Base-by-base conservation (phyloP, 2,329 filamentous ascomycete species). In the Colletotrichum sp. region DNA sequence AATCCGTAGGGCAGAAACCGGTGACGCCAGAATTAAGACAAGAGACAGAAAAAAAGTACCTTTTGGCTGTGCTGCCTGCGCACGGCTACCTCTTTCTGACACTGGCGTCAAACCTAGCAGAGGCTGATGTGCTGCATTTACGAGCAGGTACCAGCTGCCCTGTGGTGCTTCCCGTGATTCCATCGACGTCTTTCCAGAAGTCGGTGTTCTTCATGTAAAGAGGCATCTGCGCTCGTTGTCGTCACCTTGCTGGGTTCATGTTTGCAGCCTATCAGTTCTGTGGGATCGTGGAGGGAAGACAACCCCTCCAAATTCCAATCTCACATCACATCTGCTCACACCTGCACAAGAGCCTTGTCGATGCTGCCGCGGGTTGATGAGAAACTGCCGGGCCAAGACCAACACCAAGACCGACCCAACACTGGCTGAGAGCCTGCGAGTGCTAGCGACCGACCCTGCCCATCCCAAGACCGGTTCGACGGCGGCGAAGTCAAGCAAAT, bases 11-110 rank as follows among this genome's bases (percentile, higher is more conserved):
- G 60, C 68, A 71, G 62, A 60, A 16, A 36, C 52, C 32, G 22
- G 55, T 68, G 70, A 73, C 70, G 70, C 55, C 68, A 73, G 59
- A 62, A 44, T 16, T 6, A n/a, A 30, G 63, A 52, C 24, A 48
- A 32, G 26, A 62, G 26, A 60, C 22, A 72, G 18, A n/a, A 30
- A 10, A 52, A 44, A 68, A 24, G 64, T 73, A 65, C 48, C 26
- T 26, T 65, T 34, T 59, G 39, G 70, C 64, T 36, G 48, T 52
- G 70, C 64, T 74, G 59, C 34, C 70, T 65, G 59, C 70, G 74
- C 74, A 76, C 74, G 70, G 70, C 44, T 73, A 76, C 74, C 44
- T 52, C 44, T 65, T 65, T 74, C 64, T 74, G 74, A 76, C 70
- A 74, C 74, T 69, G 74, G 70, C n/a, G 70, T 60, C 70, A 55